phyloP scores from a whole-genome alignment of 2,329 filamentous ascomycete species.

The Aspergillus sp. region DNA sequence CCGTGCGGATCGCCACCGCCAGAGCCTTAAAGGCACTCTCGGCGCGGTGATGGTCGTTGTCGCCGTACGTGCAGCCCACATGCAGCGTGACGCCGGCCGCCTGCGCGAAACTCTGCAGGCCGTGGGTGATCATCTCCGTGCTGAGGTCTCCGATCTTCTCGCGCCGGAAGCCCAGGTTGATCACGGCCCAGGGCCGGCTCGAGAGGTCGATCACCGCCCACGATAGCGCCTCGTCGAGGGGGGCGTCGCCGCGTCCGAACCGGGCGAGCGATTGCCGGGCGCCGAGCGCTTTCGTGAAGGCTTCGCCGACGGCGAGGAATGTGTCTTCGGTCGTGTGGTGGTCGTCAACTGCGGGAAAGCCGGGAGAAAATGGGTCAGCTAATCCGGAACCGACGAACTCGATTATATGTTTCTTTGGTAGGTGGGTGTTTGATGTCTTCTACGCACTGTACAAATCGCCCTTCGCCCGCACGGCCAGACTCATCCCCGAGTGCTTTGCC shows the following conservation, averaged over 20 bases:
- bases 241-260: constrained; percentile 89
- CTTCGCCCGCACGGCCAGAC: constrained; percentile 74
- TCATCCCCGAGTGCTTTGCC: constrained; percentile 95
- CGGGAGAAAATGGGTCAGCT: constrained; percentile 1
- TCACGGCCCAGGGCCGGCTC: constrained; percentile 82
- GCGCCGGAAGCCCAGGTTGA: constrained; percentile 79
- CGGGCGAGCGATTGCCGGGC: constrained; percentile 78
- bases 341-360: constrained; percentile 71
- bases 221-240: constrained; percentile 91
- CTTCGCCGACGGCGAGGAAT: constrained; percentile 83
- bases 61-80: constrained; percentile 84
- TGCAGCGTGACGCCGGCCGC: constrained; percentile 89
- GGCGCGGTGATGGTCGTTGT: constrained; percentile 93
- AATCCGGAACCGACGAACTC: not conserved
- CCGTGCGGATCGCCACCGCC: constrained; percentile 78
- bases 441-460: constrained; percentile 86
- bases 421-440: not conserved
- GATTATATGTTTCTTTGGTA: no score
- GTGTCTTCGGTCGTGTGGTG: constrained; percentile 97
- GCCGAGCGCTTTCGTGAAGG: constrained; percentile 79
- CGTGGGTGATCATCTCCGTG: constrained; percentile 97
- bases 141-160: constrained; percentile 93
- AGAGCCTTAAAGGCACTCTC: constrained; percentile 98
- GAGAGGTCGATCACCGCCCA: constrained; percentile 93
- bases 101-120: constrained; percentile 89